Conservation (phyloP, 345 rosid species). For the Citrus hindsii region DNA sequence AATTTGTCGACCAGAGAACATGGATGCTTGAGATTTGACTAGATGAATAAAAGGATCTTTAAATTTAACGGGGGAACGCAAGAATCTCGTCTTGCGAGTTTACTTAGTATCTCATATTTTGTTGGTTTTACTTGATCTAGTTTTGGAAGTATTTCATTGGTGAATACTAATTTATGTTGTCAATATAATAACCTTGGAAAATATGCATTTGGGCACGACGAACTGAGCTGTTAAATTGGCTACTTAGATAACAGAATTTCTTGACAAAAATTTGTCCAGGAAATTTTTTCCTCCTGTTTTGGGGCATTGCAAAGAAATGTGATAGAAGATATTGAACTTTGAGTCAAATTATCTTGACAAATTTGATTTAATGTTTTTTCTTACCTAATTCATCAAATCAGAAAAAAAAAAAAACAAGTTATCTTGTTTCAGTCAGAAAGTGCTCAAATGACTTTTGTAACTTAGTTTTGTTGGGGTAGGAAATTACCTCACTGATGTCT, state of each 20-base stretch:
- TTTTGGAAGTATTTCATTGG: neutral
- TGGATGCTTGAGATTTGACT: neutral
- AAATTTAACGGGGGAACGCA: too few relatives aligned
- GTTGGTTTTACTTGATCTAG: neutral
- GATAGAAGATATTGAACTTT: neutral
- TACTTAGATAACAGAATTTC: too few relatives aligned
- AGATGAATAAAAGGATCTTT: too few relatives aligned
- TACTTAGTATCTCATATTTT: neutral
- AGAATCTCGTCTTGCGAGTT: neutral
- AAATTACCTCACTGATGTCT: neutral
- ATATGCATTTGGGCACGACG: neutral
- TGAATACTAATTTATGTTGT: neutral
- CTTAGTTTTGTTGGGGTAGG: neutral
- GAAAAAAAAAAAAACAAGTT: neutral
- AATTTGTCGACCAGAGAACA: neutral
- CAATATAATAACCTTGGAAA: neutral
- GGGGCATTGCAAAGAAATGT: neutral
- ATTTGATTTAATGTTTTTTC: neutral
- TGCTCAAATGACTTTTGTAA: neutral
- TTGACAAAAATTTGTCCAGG: too few relatives aligned
- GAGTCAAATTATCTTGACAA: neutral
- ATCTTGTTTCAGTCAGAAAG: neutral
- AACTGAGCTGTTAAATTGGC: neutral
- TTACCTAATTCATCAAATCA: neutral
- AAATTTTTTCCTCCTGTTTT: neutral